These are phyloP conservation scores for Dryas octopetala DNA, from an alignment of 306 rosid genomes.

Conservation along the genomic window DNA sequence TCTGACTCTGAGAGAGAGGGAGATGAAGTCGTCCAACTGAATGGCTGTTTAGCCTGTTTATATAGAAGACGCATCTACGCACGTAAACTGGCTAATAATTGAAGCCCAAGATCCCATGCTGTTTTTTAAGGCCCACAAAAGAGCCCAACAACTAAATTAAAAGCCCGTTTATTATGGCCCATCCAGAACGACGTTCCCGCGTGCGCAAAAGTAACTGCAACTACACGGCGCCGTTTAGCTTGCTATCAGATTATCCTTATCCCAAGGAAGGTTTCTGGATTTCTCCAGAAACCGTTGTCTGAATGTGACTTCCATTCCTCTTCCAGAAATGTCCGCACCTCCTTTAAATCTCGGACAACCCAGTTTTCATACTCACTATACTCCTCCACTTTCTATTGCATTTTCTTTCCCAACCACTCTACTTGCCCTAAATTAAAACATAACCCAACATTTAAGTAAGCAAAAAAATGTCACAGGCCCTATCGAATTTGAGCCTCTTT, in stretches of 20 bases:
- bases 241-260: background rate
- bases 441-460: background rate
- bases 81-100: too few relatives aligned
- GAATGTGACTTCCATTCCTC: background rate
- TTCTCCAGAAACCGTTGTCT: background rate
- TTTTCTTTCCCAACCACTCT: background rate
- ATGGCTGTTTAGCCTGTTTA: too few relatives aligned
- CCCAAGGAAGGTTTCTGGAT: slow-evolving; percentile 18
- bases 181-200: too few relatives aligned
- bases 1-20: too few relatives aligned
- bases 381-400: background rate
- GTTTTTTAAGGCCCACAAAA: too few relatives aligned
- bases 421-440: background rate
- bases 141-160: too few relatives aligned
- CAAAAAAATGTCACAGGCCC: slow-evolving; percentile 39
- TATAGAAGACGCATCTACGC: too few relatives aligned
- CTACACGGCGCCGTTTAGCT: too few relatives aligned
- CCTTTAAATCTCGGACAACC: slow-evolving; percentile 4
- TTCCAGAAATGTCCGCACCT: slow-evolving; percentile 21
- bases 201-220: too few relatives aligned
- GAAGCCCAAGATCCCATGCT: too few relatives aligned
- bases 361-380: background rate
- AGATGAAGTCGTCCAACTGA: too few relatives aligned
- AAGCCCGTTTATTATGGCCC: too few relatives aligned
- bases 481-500: slow-evolving; percentile 25